These are phyloP conservation scores for Xylariaceae sp. DNA, from an alignment of 2,329 filamentous ascomycete species.

Conservation along the genomic window DNA sequence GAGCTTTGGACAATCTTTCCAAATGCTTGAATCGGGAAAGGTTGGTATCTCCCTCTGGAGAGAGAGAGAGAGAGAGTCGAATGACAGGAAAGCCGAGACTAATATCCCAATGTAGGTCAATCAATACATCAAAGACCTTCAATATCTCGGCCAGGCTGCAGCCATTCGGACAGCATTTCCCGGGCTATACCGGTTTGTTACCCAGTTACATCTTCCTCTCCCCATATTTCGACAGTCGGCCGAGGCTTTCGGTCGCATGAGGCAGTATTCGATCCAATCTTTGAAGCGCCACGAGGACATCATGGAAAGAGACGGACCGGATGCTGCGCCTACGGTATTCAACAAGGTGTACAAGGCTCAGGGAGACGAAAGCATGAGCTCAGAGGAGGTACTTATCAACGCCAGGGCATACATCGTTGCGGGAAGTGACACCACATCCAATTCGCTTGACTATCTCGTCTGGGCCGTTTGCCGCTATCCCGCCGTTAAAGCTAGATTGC, in stretches of 20 bases:
- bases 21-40: slow-evolving; percentile 46
- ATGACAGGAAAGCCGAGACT: not conserved
- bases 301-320: slow-evolving; percentile 17
- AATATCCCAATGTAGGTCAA: slow-evolving; percentile 32
- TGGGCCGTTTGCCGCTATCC: slow-evolving; percentile 36
- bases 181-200: slow-evolving; percentile 19
- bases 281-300: slow-evolving; percentile 15
- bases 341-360: slow-evolving; percentile 34
- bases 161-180: slow-evolving; percentile 31
- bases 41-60: slow-evolving; percentile 27
- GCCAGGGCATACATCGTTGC: slow-evolving; percentile 42
- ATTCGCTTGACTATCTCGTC: slow-evolving; percentile 44
- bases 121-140: slow-evolving; percentile 39
- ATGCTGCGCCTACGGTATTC: slow-evolving; percentile 33
- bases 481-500: slow-evolving; percentile 24
- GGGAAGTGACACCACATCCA: slow-evolving; percentile 49
- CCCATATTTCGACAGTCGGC: slow-evolving; percentile 21
- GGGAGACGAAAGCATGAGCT: slow-evolving; percentile 24
- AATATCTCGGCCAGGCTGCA: slow-evolving; percentile 20
- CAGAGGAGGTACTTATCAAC: slow-evolving; percentile 13
- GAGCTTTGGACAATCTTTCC: slow-evolving; percentile 51
- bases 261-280: slow-evolving; percentile 26
- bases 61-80: not conserved
- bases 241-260: slow-evolving; percentile 15
- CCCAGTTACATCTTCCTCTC: slow-evolving; percentile 23